These are phyloP conservation scores for Dictyostelium firmibasis DNA, from an alignment of 78 protist species.

Conservation along the genomic window DNA sequence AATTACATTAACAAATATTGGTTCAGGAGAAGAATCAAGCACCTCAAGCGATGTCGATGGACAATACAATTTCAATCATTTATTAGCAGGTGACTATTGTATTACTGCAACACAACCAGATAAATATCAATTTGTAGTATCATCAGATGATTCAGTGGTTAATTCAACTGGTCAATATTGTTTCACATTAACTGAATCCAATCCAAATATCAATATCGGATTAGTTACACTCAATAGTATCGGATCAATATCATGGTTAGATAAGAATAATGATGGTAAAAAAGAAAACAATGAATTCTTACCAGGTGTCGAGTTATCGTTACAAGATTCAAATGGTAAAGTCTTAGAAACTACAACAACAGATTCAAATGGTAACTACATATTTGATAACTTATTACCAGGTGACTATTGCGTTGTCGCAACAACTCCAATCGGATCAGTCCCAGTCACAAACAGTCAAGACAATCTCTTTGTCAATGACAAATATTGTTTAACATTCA, in stretches of 20 bases:
- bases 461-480: neutral
- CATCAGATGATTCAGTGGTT: neutral
- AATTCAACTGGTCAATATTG: slow-evolving; percentile 11
- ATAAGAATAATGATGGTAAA: neutral
- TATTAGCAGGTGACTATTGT: slow-evolving; percentile 41
- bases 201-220: neutral
- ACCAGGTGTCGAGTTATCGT: neutral
- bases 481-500: neutral
- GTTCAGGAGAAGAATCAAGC: neutral
- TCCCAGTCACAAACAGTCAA: neutral
- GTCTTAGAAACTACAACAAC: neutral
- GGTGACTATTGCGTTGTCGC: slow-evolving; percentile 1
- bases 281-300: neutral
- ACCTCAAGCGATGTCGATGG: neutral
- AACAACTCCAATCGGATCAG: neutral
- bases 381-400: neutral
- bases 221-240: neutral
- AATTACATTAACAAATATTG: neutral
- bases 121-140: neutral
- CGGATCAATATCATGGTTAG: neutral
- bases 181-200: neutral
- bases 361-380: neutral
- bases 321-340: neutral
- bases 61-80: neutral
- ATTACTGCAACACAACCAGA: neutral